Evolutionary conservation across 2,329 filamentous ascomycete species (phyloP), one percentile per base, ranked within the genome.

Genomic region (Huntiella savannae): DNA sequence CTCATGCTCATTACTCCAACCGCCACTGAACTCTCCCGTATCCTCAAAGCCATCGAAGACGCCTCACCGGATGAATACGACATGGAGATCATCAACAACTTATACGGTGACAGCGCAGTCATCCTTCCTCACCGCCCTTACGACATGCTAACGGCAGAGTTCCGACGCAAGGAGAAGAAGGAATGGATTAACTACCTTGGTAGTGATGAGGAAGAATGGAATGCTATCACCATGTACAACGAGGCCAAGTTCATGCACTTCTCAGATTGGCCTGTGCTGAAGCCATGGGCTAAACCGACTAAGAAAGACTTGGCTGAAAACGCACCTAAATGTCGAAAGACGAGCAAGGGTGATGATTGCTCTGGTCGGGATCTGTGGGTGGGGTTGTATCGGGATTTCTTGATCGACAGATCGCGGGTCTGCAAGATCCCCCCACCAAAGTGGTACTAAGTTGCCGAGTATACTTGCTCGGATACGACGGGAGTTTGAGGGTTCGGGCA

Each of bases 231-330:
- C 33, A 65, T 67, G 1, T 63, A 72, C 45, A 65, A 66, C 11
- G 74, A 80, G 53, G 73, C 75, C 5, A 81, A 79, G 51, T 65
- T 79, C 4, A 62, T 83, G 2, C 79, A 83, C 57, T 83, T 82
- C 56, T 78, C 73, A 10, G 79, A 84, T 55, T 80, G 73, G 73
- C 79, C 79, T 1, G 53, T 81, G 4, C 76, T 77, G 0, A 83
- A 83, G 49, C 67, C 67, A 0, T 70, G 67, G 67, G 49, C 52
- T 61, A 55, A 39, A 0, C 52, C 52, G 0, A 19, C 49, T 1
- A 49, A 53, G 0, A 40, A 47, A 0, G 19, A 51, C 0, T 43
- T 54, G 6, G 32, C 46, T 5, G 16, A 47, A 7, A 37, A 44
- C 4, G 55, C 58, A 15, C 57, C 57, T 0, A 43, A 44, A 8